Evolutionary conservation across 495 filamentous ascomycete genomes (phyloP), one percentile per base, ranked within the genome.

Genomic region (Lepraria neglecta): DNA sequence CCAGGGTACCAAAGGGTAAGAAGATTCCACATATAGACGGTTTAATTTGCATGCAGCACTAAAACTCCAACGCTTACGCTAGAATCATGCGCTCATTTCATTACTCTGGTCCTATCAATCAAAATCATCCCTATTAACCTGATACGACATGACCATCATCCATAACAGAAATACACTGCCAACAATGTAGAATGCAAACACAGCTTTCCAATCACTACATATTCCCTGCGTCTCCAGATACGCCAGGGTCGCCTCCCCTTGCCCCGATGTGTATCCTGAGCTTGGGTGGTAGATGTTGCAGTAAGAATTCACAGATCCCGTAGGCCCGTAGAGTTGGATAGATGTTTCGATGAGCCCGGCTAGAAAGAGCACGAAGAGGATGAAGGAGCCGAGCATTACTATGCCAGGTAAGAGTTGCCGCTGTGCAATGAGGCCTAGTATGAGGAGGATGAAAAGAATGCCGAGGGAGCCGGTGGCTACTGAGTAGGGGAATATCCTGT

Each of bases 401-500:
- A 97, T 86, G 50, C 88, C 86, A 0, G 94, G 94, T 12, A 99
- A 82, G 12, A 99, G 82, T 43, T 89, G 85, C 3, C 88, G 83
- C 59, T 90, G 85, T 46, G 80, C 79, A 62, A 91, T 87, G 17
- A 97, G 84, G 72, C 76, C 79, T 58, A 92, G 74, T 58, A 94
- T 76, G 14, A 87, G 64, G 67, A 85, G 71, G 56, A 95, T 82
- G 78, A 91, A 94, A 71, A 85, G 71, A 58, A 97, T 77, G 47
- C 81, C 80, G 40, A 97, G 79, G 28, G 83, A 74, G 64, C 80
- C 78, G 58, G 84, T 80, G 35, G 85, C 84, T 43, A 97, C 86
- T 81, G 88, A 90, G 82, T 89, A 99, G 47, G 95, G 87, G 73
- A 97, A 91, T 71, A 97, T 88, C 94, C 94, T 96, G 69, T 21